Base-by-base conservation (phyloP, 2,329 filamentous ascomycete genomes). In the Microdochium paspali region DNA sequence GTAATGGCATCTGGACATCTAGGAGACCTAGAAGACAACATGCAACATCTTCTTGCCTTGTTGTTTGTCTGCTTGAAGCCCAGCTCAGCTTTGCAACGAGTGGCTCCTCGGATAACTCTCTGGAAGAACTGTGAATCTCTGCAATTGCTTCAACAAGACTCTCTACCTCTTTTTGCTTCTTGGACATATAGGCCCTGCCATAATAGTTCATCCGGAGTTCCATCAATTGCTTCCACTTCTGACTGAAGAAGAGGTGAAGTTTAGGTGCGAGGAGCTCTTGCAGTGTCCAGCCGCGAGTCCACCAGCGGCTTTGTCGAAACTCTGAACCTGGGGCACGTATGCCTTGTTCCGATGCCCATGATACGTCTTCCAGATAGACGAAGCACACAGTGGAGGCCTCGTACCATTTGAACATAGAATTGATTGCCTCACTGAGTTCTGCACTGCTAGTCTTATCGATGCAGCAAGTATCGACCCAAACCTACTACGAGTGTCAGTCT, bases 21-120 rank as follows among this genome's bases (percentile, higher is more conserved):
- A 58, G 56, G 7, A 58, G 20, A 3, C 56, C 56, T n/a, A 58
- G 24, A 1, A 58, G 39, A 23, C 51, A 55, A 39, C 56, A 58
- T 1, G 55, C 55, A 5, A 46, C 24, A 47, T 59, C 53, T 43
- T 55, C 44, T 52, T 25, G 3, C 18, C 51, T 48, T 2, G 46
- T 55, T 12, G 49, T 55, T 32, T 48, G 9, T 24, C 55, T 31
- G 10, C 40, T 40, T 5, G 54, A 44, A 15, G 51, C 54, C 56
- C 54, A 58, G 13, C 50, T 54, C 56, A 58, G 56, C 44, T 50
- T 48, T 10, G 44, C 23, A 7, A 55, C 51, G 18, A 56, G 7
- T 28, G 7, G 26, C 26, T 7, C 26, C 7, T 28, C 26, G n/a
- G n/a, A n/a, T n/a, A n/a, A n/a, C n/a, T n/a, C n/a, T n/a, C n/a